Base-by-base conservation (phyloP, 371 early-diverging fungal genomes). In the Gilbertella persicaria region DNA sequence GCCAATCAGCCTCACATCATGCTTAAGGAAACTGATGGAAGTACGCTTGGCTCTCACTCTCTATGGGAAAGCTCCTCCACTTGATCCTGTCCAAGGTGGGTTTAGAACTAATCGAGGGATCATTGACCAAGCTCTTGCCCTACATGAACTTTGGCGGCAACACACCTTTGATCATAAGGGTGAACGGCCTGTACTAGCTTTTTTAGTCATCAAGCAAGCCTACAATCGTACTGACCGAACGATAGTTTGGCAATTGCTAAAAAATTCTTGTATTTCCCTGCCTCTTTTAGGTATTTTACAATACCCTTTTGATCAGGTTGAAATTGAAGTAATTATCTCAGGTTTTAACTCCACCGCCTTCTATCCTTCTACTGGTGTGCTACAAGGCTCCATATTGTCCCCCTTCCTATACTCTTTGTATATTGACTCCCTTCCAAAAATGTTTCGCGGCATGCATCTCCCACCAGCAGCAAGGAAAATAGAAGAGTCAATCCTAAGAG, bases 131-230 rank as follows among this genome's bases (percentile, higher is more conserved):
- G 58, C 44, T 1, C 40, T 48, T 0, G 50, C 45, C 38, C 55
- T 58, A 1, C 30, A 40, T 2, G 48, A 45, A 24, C 42, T 45
- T 6, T 24, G 36, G 0, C 45, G 25, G 5, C 14, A 41, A 3
- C 36, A n/a, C 33, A 33, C 36, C 5, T 10, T 1, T 8, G 2
- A 13, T 8, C 28, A 16, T 45, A 8, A 10, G 4, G 8, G 16
- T 28, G 6, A 28, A 45, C 39, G 48, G 24, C 58, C 63, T 2
- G 40, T 37, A 4, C 24, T 55, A 0, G 58, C 58, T 8, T 64
- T 54, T 24, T 43, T 64, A 0, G 58, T 58, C 29, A 64, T 64
- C 23, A 56, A 64, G 35, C 40, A 51, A n/a, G 64, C 64, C 1
- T 64, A 64, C 17, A 58, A 64, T 35, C 57, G 58, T 0, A 53